These are phyloP conservation scores for Bretschneidera sinensis DNA, from an alignment of 345 rosid genomes.

Conservation along the genomic window DNA sequence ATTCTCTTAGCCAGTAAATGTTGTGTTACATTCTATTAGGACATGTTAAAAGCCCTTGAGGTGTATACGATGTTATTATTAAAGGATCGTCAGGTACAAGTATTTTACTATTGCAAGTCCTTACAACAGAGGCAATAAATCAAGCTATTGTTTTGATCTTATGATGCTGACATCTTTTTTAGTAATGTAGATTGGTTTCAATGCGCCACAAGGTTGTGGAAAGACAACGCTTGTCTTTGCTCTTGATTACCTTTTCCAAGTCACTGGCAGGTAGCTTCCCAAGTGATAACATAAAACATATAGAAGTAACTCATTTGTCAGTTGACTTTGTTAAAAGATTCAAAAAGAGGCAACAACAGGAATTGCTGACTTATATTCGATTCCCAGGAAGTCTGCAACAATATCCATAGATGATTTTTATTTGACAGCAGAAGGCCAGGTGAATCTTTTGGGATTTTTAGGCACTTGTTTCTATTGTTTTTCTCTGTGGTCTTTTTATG, in stretches of 20 bases:
- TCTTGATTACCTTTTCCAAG: conserved; percentile 73
- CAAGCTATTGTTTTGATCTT: conserved; percentile 6
- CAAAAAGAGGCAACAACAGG: background rate
- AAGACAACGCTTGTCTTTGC: conserved; percentile 98
- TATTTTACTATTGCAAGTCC: background rate
- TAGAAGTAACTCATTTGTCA: conserved; percentile 7
- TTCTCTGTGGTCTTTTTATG: conserved; percentile 14
- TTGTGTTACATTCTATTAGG: background rate
- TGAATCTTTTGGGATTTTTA: conserved; percentile 22
- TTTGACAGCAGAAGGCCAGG: conserved; percentile 87
- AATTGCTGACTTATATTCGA: conserved; percentile 7
- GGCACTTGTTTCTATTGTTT: conserved; percentile 4
- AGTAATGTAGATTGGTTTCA: conserved; percentile 80
- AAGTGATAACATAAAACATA: conserved; percentile 10
- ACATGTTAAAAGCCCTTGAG: background rate
- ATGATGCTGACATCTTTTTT: conserved; percentile 1
- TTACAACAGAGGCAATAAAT: background rate
- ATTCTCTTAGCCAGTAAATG: background rate
- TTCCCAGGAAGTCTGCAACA: conserved; percentile 74
- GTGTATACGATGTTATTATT: background rate
- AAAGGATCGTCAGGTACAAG: background rate
- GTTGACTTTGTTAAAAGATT: conserved; percentile 6
- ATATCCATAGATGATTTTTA: conserved; percentile 93
- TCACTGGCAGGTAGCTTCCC: conserved; percentile 60
- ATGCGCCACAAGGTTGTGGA: conserved; percentile 99